Conservation (phyloP, 2,329 filamentous ascomycete genomes). For the Alternaria metachromatica region DNA sequence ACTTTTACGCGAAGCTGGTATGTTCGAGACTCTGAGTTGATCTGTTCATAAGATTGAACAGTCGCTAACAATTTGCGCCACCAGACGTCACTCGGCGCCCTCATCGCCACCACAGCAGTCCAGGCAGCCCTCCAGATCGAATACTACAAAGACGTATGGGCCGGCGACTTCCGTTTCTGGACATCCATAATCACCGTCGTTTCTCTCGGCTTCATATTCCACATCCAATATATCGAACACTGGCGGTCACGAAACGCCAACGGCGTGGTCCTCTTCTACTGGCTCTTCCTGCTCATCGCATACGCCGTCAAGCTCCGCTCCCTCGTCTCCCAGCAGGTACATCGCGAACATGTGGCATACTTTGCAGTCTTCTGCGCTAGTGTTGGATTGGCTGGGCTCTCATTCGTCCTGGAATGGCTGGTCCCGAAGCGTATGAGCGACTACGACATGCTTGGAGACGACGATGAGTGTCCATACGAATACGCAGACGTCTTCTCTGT, state of each 20-base stretch:
- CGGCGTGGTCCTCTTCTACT: slow-evolving; percentile 88
- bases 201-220: slow-evolving; percentile 76
- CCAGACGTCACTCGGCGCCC: slow-evolving; percentile 68
- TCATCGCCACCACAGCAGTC: slow-evolving; percentile 71
- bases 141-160: slow-evolving; percentile 73
- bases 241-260: slow-evolving; percentile 83
- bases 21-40: neutral
- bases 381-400: slow-evolving; percentile 70
- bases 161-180: slow-evolving; percentile 84
- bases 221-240: slow-evolving; percentile 87
- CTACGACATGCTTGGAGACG: slow-evolving; percentile 71
- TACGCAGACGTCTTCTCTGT: slow-evolving; percentile 94
- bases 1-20: slow-evolving; percentile 93
- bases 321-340: slow-evolving; percentile 77
- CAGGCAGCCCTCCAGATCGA: slow-evolving; percentile 80
- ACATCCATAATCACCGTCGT: slow-evolving; percentile 74
- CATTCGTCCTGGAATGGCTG: slow-evolving; percentile 84
- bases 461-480: slow-evolving; percentile 79
- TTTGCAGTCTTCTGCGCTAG: slow-evolving; percentile 79
- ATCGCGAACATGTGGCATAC: slow-evolving; percentile 70
- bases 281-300: slow-evolving; percentile 82
- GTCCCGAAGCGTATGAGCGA: slow-evolving; percentile 78
- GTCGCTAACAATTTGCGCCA: slow-evolving; percentile 15
- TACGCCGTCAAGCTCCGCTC: slow-evolving; percentile 85
- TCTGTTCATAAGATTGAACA: neutral